Evolutionary conservation across 345 rosid species (phyloP), one percentile per base, ranked within the genome.

Genomic region (Citropsis articulata): DNA sequence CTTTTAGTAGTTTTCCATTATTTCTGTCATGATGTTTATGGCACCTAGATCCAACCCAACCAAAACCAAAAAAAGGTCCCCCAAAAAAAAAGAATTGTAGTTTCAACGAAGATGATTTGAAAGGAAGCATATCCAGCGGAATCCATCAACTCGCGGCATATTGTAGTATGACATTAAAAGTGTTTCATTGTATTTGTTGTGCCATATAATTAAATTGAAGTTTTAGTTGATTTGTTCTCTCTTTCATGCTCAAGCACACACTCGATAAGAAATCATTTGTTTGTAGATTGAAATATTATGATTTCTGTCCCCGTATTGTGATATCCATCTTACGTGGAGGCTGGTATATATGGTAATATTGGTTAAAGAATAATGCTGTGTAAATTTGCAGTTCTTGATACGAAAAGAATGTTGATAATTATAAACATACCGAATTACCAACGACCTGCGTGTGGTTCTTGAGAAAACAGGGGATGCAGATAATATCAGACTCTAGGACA

Each of bases 61-160:
- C n/a, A n/a, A n/a, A n/a, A n/a, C n/a, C n/a, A n/a, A n/a, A n/a
- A n/a, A n/a, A n/a, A n/a, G n/a, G n/a, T n/a, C n/a, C 48, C 18
- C 45, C 13, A 48, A 50, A 16, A 18, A 5, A 5, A 53, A 53
- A 53, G 1, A 18, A 5, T 4, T 1, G 0, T 2, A 2, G 50
- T 9, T 42, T 10, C 16, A 13, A 13, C 18, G 50, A 45, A 33
- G 35, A 13, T 33, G 31, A 7, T 14, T 27, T 14, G 25, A 5
- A 9, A 71, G 25, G 28, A 55, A 19, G 62, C 42, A 4, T 9
- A 31, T 71, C 6, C 25, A 56, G 10, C 31, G 83, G 80, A 72
- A 76, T 79, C 73, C 82, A 76, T 83, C 78, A 79, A 76, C 75
- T 61, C 50, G 45, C 80, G 72, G 62, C 81, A 78, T 8, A 53